Evolutionary conservation across 129 eudicot species (phyloP), one percentile per base, ranked within the genome.

Genomic region (Flaveria sonorensis): DNA sequence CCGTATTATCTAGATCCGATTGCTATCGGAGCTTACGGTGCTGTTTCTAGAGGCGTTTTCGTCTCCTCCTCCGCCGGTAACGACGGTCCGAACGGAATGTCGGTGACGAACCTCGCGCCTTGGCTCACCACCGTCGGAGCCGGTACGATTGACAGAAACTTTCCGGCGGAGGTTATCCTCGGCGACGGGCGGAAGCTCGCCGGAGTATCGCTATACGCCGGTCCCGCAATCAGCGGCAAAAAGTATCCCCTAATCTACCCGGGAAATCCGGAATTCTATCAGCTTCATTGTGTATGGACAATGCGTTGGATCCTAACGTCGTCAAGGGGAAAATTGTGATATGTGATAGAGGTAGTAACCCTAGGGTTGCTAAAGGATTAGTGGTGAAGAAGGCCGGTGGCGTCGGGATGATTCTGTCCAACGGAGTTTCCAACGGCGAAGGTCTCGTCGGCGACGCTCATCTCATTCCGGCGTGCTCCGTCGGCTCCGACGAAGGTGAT

Each of bases 381-480:
- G 97, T 92, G 19, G 97, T 92, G n/a, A 87, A 88, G 71, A 89
- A 92, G 40, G 96, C 97, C 10, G 97, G 97, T 3, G 97, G 97
- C 9, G 90, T 92, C 1, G 97, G 97, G 21, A 92, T 92, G 97
- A 89, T 92, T 36, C 80, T 92, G 0, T 84, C 97, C 2, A 92
- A 92, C 57, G 93, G 96, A 0, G 86, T 69, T 51, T 81, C 93
- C 0, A 89, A 92, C 68, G 97, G 97, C 12, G 96, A 92, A 79
- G 96, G 97, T 3, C 74, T 92, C 0, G 96, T 92, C 4, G 97
- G 93, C 1, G 97, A 92, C 40, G 96, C 97, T 26, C 97, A 92
- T 76, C 52, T 92, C 26, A 81, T 92, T 23, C 97, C 97, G 10
- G 88, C 97, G 3, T 86, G 90, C 45, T 89, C 96, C 3, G 89